Base-by-base conservation (phyloP, 495 filamentous ascomycete species). In the Podospora anserina region DNA sequence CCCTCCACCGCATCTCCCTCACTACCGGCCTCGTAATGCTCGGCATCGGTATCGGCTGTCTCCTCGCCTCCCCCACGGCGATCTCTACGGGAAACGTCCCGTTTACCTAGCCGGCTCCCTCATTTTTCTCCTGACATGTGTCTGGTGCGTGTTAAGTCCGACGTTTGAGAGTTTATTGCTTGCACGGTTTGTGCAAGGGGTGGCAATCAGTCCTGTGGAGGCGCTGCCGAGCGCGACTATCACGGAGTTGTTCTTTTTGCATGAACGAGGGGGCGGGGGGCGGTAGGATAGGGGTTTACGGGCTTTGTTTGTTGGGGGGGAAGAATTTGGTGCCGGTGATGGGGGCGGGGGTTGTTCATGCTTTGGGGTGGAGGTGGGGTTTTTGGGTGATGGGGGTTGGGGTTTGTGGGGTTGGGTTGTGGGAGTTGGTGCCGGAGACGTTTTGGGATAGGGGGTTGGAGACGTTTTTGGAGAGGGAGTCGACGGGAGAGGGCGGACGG, bases 1-100 rank as follows among this genome's bases (percentile, higher is more conserved):
- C 86, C 3, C 88, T 90, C 15, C 83, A 92, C 26, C 76, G 86
- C 69, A 93, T 97, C 39, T 89, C 95, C 1, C 87, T 95, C 55
- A 97, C 95, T 1, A 97, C 95, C 0, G 95, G 95, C 0, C 79
- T 99, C 15, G 97, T 92, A 76, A 99, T 99, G 95, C 82, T 97
- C 86, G 95, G 95, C 2, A 81, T 97, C 23, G 94, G 94, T 2
- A 66, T 97, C 2, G 94, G 94, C 4, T 93, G 88, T 20, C 86
- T 97, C 13, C 72, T 97, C 61, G 88, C 90, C 72, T 94, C 91
- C 4, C 95, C 95, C 5, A 97, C 95, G 0, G 95, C 95, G 7
- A 97, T 97, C 76, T 97, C 0, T 97, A 81, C 68, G 95, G 95
- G 0, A 97, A 97, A 75, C 86, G 95, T 7, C 94, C 93, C 0